Base-by-base conservation (phyloP, 2,329 filamentous ascomycete genomes). In the Aureobasidium sp. region DNA sequence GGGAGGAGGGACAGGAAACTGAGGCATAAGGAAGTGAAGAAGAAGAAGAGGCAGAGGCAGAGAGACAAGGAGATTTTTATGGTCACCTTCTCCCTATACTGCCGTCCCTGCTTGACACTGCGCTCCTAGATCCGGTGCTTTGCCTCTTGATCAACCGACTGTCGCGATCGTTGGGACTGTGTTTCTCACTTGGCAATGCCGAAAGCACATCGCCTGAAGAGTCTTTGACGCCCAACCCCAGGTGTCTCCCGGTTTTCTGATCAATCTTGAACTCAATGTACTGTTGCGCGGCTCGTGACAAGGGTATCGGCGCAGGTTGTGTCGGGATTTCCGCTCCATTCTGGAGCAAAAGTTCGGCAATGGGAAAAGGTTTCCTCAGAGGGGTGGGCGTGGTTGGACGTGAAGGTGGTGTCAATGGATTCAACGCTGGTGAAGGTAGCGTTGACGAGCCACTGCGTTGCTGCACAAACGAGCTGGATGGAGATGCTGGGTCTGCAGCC, bases 311-410 rank as follows among this genome's bases (percentile, higher is more conserved):
- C 0, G 92, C 90, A 64, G 89, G 80, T 2, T 85, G 79, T 1
- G 79, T 72, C 0, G 94, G 93, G 37, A 97, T 88, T 65, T 96
- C 89, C 3, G 92, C 92, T 17, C 94, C 94, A 70, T 99, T 97
- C 69, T 97, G 95, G 15, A 96, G 80, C 15, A 99, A 82, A 63
- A 99, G 78, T 74, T 99, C 94, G 15, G 94, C 94, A 45, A 97
- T 81, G 0, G 94, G 87, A 72, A 99, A 99, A 0, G 92, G 68
- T 68, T 79, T 79, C 39, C 78, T 70, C 29, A 66, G 75, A 64
- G 47, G 78, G 70, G 63, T 53, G 14, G 79, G 67, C 39, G 79
- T 72, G 52, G 76, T 68, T 17, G 69, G 65, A 22, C 76, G 74
- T 22, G 68, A 60, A 27, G 62, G 65, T 31, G 62, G 65, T 27